phyloP scores from a whole-genome alignment of 129 eudicot species.

The Arctium lappa region DNA sequence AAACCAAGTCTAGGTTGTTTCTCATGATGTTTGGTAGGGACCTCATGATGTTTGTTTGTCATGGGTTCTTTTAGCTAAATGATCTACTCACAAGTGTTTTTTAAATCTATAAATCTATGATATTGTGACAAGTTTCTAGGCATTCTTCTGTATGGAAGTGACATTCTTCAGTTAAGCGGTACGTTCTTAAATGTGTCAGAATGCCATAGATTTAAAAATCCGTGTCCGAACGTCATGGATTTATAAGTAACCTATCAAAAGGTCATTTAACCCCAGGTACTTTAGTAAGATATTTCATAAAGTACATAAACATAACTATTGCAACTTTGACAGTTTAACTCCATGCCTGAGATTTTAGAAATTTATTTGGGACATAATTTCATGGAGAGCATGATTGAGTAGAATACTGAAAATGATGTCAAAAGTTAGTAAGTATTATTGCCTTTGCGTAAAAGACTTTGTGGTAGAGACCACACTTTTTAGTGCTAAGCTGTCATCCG shows the following conservation, averaged over 20 bases:
- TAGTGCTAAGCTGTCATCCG: constrained; percentile 23
- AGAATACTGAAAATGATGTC: constrained; percentile 21
- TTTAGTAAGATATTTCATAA: background rate
- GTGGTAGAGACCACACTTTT: constrained; percentile 24
- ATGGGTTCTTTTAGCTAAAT: background rate
- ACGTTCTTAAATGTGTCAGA: background rate
- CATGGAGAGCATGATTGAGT: constrained; percentile 9
- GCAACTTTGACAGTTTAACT: background rate
- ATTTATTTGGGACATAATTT: background rate
- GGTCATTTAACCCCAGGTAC: background rate
- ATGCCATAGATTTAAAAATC: background rate
- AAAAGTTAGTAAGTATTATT: constrained; percentile 30
- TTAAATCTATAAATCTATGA: background rate
- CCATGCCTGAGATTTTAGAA: background rate
- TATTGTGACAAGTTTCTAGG: background rate
- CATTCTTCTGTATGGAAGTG: background rate
- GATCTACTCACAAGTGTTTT: background rate
- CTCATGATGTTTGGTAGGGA: background rate
- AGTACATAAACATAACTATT: background rate
- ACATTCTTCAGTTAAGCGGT: background rate
- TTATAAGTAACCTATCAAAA: background rate
- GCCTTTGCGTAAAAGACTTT: constrained; percentile 34
- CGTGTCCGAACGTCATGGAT: background rate
- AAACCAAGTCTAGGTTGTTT: background rate
- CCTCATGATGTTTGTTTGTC: background rate